phyloP scores from a whole-genome alignment of 805 yeast genomes.

The Zygotorulaspora sp. region DNA sequence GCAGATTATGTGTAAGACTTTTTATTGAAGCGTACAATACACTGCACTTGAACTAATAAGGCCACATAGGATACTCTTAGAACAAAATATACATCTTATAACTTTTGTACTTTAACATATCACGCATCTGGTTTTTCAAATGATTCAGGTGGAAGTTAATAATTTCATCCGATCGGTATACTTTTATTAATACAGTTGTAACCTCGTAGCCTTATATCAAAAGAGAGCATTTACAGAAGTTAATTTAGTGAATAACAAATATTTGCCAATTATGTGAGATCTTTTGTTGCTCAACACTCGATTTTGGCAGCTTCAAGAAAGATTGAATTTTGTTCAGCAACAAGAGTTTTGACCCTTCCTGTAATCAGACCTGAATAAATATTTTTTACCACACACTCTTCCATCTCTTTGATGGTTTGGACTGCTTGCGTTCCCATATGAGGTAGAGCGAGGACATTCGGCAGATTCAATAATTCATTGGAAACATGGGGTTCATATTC shows the following conservation, averaged over 20 bases:
- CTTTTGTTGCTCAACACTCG: not conserved
- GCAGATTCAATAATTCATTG: constrained; percentile 50
- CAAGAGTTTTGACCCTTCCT: constrained; percentile 63
- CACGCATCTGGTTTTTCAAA: not conserved
- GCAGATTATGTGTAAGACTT: not conserved
- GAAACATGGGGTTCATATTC: constrained; percentile 64
- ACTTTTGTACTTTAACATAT: not conserved
- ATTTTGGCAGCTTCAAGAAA: constrained; percentile 1
- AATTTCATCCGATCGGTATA: not conserved
- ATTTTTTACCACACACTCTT: constrained; percentile 64
- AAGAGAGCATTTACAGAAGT: not conserved
- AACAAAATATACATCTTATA: not conserved
- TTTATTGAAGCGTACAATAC: not conserved
- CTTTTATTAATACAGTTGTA: not conserved
- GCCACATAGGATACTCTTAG: not conserved
- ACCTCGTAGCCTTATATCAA: not conserved
- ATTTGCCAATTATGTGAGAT: not conserved
- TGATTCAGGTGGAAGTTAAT: not conserved
- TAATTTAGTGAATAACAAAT: not conserved
- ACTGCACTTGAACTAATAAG: not conserved
- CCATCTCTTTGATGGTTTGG: constrained; percentile 74
- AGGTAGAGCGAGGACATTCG: constrained; percentile 66
- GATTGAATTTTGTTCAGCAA: constrained; percentile 53
- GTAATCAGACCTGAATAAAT: constrained; percentile 49
- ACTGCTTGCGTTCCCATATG: constrained; percentile 77